These are phyloP conservation scores for Cochlearia excelsa DNA, from an alignment of 345 rosid species.

Conservation along the genomic window DNA sequence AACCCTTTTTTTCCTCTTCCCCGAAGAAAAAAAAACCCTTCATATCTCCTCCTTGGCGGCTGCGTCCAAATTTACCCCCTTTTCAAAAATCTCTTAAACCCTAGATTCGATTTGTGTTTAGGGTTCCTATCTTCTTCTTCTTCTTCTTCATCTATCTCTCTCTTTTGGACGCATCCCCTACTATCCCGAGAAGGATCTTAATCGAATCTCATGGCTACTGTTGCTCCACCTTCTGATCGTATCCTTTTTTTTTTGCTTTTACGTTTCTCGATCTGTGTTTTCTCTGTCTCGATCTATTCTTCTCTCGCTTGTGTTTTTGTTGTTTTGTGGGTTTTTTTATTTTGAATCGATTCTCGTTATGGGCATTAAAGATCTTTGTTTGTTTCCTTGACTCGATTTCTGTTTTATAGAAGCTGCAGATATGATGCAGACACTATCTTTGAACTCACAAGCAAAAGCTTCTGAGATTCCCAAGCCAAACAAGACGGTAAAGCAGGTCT, in stretches of 20 bases:
- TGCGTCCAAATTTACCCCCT: slow-evolving; percentile 38
- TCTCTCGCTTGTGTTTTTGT: background rate
- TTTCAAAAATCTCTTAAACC: slow-evolving; percentile 30
- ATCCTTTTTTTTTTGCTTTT: slow-evolving; percentile 43
- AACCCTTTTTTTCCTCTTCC: slow-evolving; percentile 50
- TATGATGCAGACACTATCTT: slow-evolving; percentile 68
- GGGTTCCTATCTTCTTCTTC: slow-evolving; percentile 27
- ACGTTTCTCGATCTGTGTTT: slow-evolving; percentile 33
- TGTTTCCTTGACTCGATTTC: slow-evolving; percentile 50
- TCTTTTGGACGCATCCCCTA: slow-evolving; percentile 31
- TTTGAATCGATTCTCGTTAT: slow-evolving; percentile 24
- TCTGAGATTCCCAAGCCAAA: slow-evolving; percentile 68
- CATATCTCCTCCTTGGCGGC: slow-evolving; percentile 37
- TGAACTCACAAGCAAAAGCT: slow-evolving; percentile 63
- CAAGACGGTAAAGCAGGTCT: slow-evolving; percentile 48
- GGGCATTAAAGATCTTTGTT: background rate
- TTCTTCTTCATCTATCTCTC: background rate
- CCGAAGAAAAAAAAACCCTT: slow-evolving; percentile 41
- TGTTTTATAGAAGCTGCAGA: slow-evolving; percentile 61
- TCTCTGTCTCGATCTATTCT: slow-evolving; percentile 30
- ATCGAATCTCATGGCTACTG: slow-evolving; percentile 56
- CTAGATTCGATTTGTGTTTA: slow-evolving; percentile 33
- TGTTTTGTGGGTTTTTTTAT: background rate
- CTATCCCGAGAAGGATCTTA: slow-evolving; percentile 37
- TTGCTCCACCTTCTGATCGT: slow-evolving; percentile 69